Conservation (phyloP, 2,329 filamentous ascomycete species). For the Colletotrichum tanaceti region DNA sequence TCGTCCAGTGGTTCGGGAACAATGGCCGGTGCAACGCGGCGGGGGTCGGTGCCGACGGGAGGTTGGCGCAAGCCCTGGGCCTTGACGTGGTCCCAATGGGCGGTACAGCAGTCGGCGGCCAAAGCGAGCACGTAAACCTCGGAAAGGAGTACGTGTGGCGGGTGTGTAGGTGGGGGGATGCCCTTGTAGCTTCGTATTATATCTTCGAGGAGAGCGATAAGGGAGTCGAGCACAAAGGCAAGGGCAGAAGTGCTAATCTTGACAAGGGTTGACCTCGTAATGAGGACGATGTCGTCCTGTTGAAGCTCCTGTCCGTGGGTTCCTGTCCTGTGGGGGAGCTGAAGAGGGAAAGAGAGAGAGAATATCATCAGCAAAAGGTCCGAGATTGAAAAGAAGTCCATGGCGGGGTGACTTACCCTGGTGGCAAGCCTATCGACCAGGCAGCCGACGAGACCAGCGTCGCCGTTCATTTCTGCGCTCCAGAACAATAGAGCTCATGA, state of each 20-base stretch:
- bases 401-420: slow-evolving; percentile 58
- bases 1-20: slow-evolving; percentile 59
- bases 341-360: slow-evolving; percentile 37
- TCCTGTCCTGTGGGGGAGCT: slow-evolving; percentile 74
- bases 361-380: slow-evolving; percentile 17
- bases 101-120: slow-evolving; percentile 72
- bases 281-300: slow-evolving; percentile 70
- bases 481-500: slow-evolving; percentile 32
- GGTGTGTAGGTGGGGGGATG: slow-evolving; percentile 59
- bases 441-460: slow-evolving; percentile 69
- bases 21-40: slow-evolving; percentile 36
- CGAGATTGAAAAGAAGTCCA: slow-evolving; percentile 21
- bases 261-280: slow-evolving; percentile 71
- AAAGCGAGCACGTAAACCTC: slow-evolving; percentile 73
- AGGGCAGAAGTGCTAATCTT: slow-evolving; percentile 68
- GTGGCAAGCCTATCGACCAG: slow-evolving; percentile 72
- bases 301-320: slow-evolving; percentile 66
- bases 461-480: slow-evolving; percentile 63
- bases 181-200: slow-evolving; percentile 65
- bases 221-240: slow-evolving; percentile 65
- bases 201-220: slow-evolving; percentile 69
- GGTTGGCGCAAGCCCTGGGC: slow-evolving; percentile 36
- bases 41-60: slow-evolving; percentile 39
- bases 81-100: slow-evolving; percentile 66
- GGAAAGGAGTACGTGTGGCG: slow-evolving; percentile 70